phyloP scores from a whole-genome alignment of 73 alveolate species.

The Tetrahymena thermophila region DNA sequence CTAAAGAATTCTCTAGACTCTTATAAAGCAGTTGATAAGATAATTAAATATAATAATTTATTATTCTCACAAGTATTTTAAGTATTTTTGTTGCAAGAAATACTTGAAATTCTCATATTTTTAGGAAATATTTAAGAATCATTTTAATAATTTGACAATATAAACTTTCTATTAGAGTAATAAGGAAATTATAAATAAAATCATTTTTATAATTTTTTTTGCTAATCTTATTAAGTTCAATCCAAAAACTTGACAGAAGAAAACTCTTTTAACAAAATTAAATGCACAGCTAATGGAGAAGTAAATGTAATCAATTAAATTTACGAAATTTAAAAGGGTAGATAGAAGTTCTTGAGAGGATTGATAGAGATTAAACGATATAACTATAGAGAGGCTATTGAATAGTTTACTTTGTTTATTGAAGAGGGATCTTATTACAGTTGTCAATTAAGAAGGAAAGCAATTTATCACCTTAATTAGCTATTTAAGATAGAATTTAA shows the following conservation, averaged over 20 bases:
- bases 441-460: not conserved
- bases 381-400: not conserved
- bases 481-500: not conserved
- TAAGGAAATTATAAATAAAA: not conserved
- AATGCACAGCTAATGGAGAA: not conserved
- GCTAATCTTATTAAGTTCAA: no score
- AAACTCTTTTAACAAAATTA: no score
- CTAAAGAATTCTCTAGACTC: not conserved
- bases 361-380: not conserved
- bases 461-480: not conserved
- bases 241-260: not conserved
- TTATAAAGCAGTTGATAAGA: not conserved
- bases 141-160: no score
- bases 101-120: not conserved
- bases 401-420: not conserved
- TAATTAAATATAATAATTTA: no score
- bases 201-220: no score
- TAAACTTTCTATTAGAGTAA: not conserved
- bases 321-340: not conserved
- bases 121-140: not conserved
- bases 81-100: not conserved
- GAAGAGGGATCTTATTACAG: not conserved
- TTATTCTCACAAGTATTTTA: not conserved
- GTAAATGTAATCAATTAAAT: not conserved
- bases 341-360: not conserved